Conservation (phyloP, 2,329 filamentous ascomycete genomes). For the Colletotrichum lentis region DNA sequence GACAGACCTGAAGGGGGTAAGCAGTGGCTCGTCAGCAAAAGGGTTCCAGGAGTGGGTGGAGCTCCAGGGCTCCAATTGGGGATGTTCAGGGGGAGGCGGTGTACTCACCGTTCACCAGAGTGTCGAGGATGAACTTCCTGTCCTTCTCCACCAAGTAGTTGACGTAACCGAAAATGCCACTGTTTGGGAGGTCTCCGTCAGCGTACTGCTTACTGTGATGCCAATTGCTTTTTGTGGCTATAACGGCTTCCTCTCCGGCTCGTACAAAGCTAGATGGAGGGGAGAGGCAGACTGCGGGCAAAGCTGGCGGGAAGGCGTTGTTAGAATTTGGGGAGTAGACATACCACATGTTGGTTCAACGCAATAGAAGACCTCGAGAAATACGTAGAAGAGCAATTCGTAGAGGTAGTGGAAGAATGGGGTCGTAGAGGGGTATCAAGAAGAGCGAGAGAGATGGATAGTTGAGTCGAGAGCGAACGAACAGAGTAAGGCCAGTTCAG, state of each 20-base stretch:
- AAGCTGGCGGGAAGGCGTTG: constrained; percentile 25
- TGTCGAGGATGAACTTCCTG: constrained; percentile 94
- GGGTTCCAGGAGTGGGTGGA: constrained; percentile 20
- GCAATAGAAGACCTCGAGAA: constrained; percentile 32
- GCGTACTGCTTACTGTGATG: constrained; percentile 39
- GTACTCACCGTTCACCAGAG: constrained; percentile 87
- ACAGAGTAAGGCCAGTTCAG: constrained; percentile 26
- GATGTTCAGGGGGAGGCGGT: constrained; percentile 36
- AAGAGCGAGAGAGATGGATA: constrained; percentile 37
- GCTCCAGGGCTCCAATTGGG: constrained; percentile 25
- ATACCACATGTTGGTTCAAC: constrained; percentile 41
- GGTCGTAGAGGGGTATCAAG: constrained; percentile 34
- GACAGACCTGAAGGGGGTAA: constrained; percentile 73
- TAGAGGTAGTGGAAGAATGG: constrained; percentile 7
- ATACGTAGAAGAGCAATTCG: constrained; percentile 35
- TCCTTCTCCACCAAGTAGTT: constrained; percentile 99
- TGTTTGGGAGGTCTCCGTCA: constrained; percentile 48
- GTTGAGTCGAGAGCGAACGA: constrained; percentile 35
- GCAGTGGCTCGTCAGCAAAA: constrained; percentile 44
- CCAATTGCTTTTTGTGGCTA: constrained; percentile 20
- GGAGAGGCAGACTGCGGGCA: constrained; percentile 21
- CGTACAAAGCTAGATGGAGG: constrained; percentile 12
- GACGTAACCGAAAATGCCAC: constrained; percentile 98
- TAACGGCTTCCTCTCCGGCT: constrained; percentile 8
- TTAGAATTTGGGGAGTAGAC: constrained; percentile 28